These are phyloP conservation scores for Podila clonocystis DNA, from an alignment of 192 early-diverging fungal species.

Conservation along the genomic window DNA sequence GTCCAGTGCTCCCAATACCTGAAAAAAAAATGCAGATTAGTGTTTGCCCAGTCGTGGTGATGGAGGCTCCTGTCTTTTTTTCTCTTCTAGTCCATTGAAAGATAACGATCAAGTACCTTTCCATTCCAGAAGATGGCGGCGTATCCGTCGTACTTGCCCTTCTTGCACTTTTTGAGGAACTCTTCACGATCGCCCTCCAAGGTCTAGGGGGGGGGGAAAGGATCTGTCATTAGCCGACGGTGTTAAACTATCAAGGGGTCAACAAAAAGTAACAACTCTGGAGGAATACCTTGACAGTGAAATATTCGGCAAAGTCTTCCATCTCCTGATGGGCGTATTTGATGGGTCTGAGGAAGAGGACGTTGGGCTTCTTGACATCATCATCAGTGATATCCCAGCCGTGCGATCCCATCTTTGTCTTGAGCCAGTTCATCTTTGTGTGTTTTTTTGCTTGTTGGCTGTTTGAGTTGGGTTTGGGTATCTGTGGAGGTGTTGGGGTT, in stretches of 20 bases:
- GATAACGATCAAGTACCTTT: background rate
- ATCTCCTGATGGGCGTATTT: constrained; percentile 30
- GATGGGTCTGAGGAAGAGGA: constrained; percentile 33
- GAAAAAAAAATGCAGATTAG: background rate
- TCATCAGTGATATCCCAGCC: constrained; percentile 47
- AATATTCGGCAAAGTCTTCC: constrained; percentile 49
- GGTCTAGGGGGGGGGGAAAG: background rate
- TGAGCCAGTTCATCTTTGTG: constrained; percentile 46
- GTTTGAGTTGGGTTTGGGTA: background rate
- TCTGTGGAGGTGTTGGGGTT: background rate
- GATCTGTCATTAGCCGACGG: background rate
- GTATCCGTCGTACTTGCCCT: constrained; percentile 46
- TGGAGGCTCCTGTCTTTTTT: background rate
- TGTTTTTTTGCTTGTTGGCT: background rate
- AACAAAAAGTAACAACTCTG: background rate
- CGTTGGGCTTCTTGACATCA: constrained; percentile 46
- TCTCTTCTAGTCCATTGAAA: background rate
- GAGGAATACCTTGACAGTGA: constrained; percentile 36
- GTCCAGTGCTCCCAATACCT: background rate
- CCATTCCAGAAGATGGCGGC: constrained; percentile 35
- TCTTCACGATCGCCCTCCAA: constrained; percentile 29
- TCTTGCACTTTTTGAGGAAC: constrained; percentile 26
- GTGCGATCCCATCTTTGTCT: constrained; percentile 51
- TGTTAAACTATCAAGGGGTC: background rate
- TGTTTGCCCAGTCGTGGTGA: background rate